A percentile compares a stretch with the other conserved stretches of the same genome.
Conservation (phyloP, 2,329 filamentous ascomycete species). For the Blastomyces parvus region DNA sequence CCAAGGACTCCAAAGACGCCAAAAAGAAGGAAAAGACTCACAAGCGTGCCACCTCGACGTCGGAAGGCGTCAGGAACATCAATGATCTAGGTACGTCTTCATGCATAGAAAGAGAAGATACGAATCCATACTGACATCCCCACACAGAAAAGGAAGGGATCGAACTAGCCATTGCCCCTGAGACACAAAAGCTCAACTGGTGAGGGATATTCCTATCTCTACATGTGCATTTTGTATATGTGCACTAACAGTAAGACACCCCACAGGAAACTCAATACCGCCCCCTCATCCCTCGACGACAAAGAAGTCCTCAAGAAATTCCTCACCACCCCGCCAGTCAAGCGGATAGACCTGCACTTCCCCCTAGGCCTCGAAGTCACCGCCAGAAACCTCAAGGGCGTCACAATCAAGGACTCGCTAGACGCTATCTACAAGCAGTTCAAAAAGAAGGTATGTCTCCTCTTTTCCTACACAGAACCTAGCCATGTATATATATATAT, state of each 20-base stretch:
- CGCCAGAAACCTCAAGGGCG: conserved; percentile 83
- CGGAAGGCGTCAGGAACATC: conserved; percentile 66
- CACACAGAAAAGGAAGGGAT: conserved; percentile 60
- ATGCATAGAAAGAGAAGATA: not conserved
- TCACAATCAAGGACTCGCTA: conserved; percentile 93
- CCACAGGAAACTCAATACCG: conserved; percentile 85
- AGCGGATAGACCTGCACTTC: conserved; percentile 91
- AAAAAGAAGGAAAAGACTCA: conserved; percentile 41
- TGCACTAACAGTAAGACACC: not conserved
- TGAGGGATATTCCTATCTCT: conserved; percentile 40
- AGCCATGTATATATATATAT: conserved; percentile 1
- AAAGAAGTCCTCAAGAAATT: conserved; percentile 71
- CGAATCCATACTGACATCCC: not conserved
- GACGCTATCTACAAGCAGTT: conserved; percentile 94
- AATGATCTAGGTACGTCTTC: conserved; percentile 64
- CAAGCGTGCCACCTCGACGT: conserved; percentile 61
- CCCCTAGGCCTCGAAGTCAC: conserved; percentile 78
- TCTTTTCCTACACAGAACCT: not conserved
- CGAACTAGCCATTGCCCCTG: conserved; percentile 62
- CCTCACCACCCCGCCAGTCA: conserved; percentile 72
- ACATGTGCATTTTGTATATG: not conserved
- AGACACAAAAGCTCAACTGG: conserved; percentile 85
- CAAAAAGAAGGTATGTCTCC: conserved; percentile 74
- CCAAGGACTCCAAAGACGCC: conserved; percentile 33
- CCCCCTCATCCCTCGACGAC: conserved; percentile 67